A percentile compares a stretch with the other conserved stretches of the same genome.
phyloP scores from a whole-genome alignment of 768 basidiomycete species.

The Mrakia gelida region DNA sequence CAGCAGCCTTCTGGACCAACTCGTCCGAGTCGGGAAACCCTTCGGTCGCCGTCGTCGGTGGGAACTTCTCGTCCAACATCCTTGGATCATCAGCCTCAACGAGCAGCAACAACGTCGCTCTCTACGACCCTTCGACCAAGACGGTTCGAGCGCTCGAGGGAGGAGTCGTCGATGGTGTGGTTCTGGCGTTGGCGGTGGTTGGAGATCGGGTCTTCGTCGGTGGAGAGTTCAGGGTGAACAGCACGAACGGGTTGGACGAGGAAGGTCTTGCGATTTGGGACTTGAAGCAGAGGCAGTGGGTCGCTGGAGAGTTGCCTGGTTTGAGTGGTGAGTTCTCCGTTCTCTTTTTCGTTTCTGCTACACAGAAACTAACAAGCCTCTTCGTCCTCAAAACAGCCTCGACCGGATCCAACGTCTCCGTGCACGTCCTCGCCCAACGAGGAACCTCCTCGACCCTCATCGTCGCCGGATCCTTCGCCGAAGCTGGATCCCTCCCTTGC shows the following conservation, averaged over 20 bases:
- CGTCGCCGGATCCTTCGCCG: slow-evolving; percentile 81
- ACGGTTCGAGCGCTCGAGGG: slow-evolving; percentile 58
- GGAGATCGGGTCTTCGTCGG: slow-evolving; percentile 71
- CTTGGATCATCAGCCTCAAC: slow-evolving; percentile 47
- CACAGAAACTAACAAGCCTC: background rate
- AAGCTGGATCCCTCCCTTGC: slow-evolving; percentile 71
- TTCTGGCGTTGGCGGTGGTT: slow-evolving; percentile 69
- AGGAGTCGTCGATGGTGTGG: slow-evolving; percentile 65
- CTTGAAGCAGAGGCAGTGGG: slow-evolving; percentile 62
- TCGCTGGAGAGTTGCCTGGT: slow-evolving; percentile 55
- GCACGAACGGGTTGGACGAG: slow-evolving; percentile 41
- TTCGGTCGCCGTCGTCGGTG: slow-evolving; percentile 75
- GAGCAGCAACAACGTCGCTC: slow-evolving; percentile 53
- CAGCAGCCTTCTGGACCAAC: slow-evolving; percentile 83
- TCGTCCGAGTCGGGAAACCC: slow-evolving; percentile 53
- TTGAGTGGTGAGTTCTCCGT: slow-evolving; percentile 51
- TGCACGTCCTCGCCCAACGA: slow-evolving; percentile 67
- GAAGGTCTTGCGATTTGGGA: slow-evolving; percentile 74
- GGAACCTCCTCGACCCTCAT: slow-evolving; percentile 58
- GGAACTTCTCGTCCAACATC: slow-evolving; percentile 70
- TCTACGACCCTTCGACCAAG: slow-evolving; percentile 61
- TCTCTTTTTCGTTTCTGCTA: background rate
- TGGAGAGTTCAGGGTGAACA: slow-evolving; percentile 68
- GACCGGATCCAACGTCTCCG: slow-evolving; percentile 56
- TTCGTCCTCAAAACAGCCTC: slow-evolving; percentile 35